Evolutionary conservation across 2,329 filamentous ascomycete species (phyloP), one percentile per base, ranked within the genome.

Genomic region (Penicillium hordei): DNA sequence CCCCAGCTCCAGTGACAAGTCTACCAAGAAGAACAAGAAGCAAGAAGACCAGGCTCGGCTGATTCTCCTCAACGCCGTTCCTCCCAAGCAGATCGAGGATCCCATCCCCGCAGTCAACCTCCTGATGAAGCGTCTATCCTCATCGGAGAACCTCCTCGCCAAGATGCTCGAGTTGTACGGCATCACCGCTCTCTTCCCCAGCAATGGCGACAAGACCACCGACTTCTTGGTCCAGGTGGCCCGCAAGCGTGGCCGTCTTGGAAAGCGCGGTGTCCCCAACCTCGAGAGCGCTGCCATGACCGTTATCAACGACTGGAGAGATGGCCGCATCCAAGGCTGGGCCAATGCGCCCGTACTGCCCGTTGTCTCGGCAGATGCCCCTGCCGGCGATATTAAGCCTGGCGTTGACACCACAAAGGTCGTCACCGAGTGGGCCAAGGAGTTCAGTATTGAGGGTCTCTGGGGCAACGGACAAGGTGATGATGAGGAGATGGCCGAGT

Each of bases 171-270:
- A 88, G 55, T 84, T 94, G 42, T 99, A 99, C 77, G 87, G 89
- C 70, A 84, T 97, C 38, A 89, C 91, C 8, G 85, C 93, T 1
- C 82, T 97, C 19, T 83, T 95, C 70, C 79, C 84, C 1, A 68
- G 82, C 12, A 83, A 86, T 63, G 89, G 89, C 55, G 92, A 97
- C 72, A 78, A 86, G 56, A 94, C 91, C 6, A 95, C 87, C 17
- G 91, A 97, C 74, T 97, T 97, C 79, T 78, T 99, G 36, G 86
- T 97, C 53, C 93, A 99, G 74, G 93, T 99, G 13, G 94, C 94
- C 5, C 86, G 94, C 69, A 97, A 96, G 81, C 85, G 94, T 60
- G 94, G 94, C 52, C 83, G 94, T 57, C 82, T 99, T 17, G 91
- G 93, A 50, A 89, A 89, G 66, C 93, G 93, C 21, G 94, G 94